These are phyloP conservation scores for Tuber magnatum DNA, from an alignment of 495 filamentous ascomycete genomes.

Conservation along the genomic window DNA sequence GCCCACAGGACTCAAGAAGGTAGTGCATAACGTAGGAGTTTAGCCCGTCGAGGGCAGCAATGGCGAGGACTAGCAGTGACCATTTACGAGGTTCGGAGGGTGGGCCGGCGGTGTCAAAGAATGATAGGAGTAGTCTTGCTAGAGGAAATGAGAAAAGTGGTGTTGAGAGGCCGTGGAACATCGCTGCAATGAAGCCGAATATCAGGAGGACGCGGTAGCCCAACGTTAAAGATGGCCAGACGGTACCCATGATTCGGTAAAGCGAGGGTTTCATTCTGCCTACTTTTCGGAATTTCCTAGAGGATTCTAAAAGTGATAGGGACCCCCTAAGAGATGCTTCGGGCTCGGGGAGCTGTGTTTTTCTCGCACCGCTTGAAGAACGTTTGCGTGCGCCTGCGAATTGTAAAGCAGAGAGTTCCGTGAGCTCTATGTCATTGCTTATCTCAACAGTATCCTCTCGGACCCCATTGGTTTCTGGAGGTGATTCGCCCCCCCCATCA, in stretches of 20 bases:
- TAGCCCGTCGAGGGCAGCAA: constrained; percentile 60
- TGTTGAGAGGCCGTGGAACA: constrained; percentile 60
- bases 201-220: constrained; percentile 52
- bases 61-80: constrained; percentile 60
- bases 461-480: constrained; percentile 20
- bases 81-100: constrained; percentile 54
- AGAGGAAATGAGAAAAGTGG: constrained; percentile 75
- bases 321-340: background rate
- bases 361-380: background rate
- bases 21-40: constrained; percentile 62
- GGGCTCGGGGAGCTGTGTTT: constrained; percentile 13
- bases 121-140: constrained; percentile 62
- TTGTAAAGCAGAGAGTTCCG: background rate
- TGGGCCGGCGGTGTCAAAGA: constrained; percentile 49
- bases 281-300: background rate
- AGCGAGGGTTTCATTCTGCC: constrained; percentile 43
- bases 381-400: background rate
- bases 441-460: constrained; percentile 14
- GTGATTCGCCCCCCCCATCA: background rate
- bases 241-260: constrained; percentile 57
- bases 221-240: constrained; percentile 59
- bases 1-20: constrained; percentile 61
- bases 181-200: constrained; percentile 54
- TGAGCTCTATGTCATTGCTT: background rate
- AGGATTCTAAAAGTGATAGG: background rate